Conservation (phyloP, 2,329 filamentous ascomycete species). For the Aspergillus sp. region DNA sequence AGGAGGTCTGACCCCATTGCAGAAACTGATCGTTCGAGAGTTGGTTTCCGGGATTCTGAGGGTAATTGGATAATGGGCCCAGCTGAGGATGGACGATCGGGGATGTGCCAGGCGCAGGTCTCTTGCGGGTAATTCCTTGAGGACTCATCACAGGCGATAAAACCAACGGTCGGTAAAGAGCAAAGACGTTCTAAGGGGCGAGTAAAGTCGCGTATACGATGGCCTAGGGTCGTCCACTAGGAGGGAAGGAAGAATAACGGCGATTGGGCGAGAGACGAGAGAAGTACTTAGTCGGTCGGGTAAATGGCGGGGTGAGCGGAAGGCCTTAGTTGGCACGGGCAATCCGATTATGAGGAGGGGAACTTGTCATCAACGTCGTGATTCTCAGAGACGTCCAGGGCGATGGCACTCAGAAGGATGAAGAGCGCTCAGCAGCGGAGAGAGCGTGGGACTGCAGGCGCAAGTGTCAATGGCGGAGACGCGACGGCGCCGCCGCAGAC, state of each 20-base stretch:
- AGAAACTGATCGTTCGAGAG: conserved; percentile 56
- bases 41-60: conserved; percentile 46
- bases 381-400: conserved; percentile 1
- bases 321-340: conserved; percentile 12
- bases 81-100: conserved; percentile 61
- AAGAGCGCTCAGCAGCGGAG: conserved; percentile 4
- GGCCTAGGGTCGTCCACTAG: background rate
- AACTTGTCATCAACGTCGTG: conserved; percentile 21
- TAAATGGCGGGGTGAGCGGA: conserved; percentile 4
- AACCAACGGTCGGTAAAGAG: conserved; percentile 13
- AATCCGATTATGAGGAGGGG: conserved; percentile 7
- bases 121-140: conserved; percentile 61
- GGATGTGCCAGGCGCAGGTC: conserved; percentile 70
- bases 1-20: conserved; percentile 55
- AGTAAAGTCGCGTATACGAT: background rate
- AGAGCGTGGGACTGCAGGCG: conserved; percentile 6
- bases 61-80: conserved; percentile 53
- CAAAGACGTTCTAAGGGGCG: background rate
- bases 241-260: background rate
- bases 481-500: conserved; percentile 20
- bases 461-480: conserved; percentile 17
- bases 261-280: background rate
- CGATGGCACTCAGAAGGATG: conserved; percentile 11
- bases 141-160: conserved; percentile 38
- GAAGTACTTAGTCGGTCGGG: background rate